A percentile compares a stretch with the other conserved stretches of the same genome.
These are phyloP conservation scores for Vigna reflexopilosa DNA, from an alignment of 306 rosid genomes.

Conservation along the genomic window DNA sequence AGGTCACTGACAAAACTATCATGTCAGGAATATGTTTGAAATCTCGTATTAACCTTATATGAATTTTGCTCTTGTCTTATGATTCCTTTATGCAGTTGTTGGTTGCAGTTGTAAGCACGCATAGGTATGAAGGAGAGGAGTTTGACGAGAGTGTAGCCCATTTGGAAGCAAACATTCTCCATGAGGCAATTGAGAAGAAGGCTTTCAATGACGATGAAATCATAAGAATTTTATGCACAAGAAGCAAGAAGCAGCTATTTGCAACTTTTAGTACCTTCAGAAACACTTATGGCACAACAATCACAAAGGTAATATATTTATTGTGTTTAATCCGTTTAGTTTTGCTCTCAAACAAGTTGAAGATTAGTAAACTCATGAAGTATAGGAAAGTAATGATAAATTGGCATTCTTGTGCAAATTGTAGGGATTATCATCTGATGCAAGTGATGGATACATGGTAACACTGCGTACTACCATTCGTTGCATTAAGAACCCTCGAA, in stretches of 20 bases:
- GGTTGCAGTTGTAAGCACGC: slow-evolving; percentile 51
- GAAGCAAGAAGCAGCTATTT: slow-evolving; percentile 60
- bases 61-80: neutral
- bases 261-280: slow-evolving; percentile 56
- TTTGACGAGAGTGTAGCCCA: slow-evolving; percentile 47
- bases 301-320: slow-evolving; percentile 52
- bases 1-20: too few relatives aligned
- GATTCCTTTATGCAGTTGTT: slow-evolving; percentile 54
- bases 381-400: neutral
- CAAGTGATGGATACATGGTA: slow-evolving; percentile 48
- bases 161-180: slow-evolving; percentile 51
- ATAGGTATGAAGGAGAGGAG: slow-evolving; percentile 53
- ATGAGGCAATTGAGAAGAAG: slow-evolving; percentile 42
- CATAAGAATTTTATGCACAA: slow-evolving; percentile 61
- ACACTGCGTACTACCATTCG: slow-evolving; percentile 50
- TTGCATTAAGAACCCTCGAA: slow-evolving; percentile 54
- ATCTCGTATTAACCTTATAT: too few relatives aligned
- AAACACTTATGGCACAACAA: slow-evolving; percentile 51
- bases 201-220: slow-evolving; percentile 53
- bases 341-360: too few relatives aligned
- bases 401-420: neutral
- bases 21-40: too few relatives aligned
- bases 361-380: too few relatives aligned
- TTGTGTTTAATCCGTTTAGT: too few relatives aligned
- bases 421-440: slow-evolving; percentile 47